phyloP scores from a whole-genome alignment of 192 early-diverging fungal genomes.

The Coemansia sp. region DNA sequence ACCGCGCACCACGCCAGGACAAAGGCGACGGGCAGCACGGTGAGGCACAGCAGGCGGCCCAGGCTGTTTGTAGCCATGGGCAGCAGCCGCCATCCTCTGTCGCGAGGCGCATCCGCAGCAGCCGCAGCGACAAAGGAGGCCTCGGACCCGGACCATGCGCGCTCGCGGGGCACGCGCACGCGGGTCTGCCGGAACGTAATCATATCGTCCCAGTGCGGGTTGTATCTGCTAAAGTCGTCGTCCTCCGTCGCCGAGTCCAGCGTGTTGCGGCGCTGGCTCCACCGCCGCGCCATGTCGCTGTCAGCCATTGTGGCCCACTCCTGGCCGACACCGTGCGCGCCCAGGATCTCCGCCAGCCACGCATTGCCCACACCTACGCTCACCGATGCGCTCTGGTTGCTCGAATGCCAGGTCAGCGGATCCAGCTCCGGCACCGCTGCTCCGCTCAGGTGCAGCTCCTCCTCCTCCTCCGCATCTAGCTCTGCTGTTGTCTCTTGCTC shows the following conservation, averaged over 20 bases:
- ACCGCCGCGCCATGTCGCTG: slow-evolving; percentile 14
- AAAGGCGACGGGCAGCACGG: slow-evolving; percentile 55
- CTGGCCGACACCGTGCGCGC: slow-evolving; percentile 31
- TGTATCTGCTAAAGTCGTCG: slow-evolving; percentile 28
- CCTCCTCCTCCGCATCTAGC: no score
- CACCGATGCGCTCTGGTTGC: background rate
- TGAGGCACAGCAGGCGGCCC: slow-evolving; percentile 52
- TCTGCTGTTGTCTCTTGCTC: no score
- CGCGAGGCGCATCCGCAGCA: background rate
- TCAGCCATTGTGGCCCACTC: slow-evolving; percentile 21
- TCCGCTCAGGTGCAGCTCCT: background rate
- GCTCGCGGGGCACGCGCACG: slow-evolving; percentile 42
- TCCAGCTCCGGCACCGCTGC: slow-evolving; percentile 8
- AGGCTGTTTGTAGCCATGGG: slow-evolving; percentile 50
- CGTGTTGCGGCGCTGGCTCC: slow-evolving; percentile 34
- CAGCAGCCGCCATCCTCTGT: slow-evolving; percentile 37
- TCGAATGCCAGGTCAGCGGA: slow-evolving; percentile 42
- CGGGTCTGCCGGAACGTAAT: slow-evolving; percentile 56
- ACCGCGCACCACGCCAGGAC: slow-evolving; percentile 64
- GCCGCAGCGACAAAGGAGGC: background rate
- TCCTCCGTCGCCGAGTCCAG: slow-evolving; percentile 32
- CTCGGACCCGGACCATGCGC: slow-evolving; percentile 53
- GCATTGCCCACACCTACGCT: slow-evolving; percentile 11
- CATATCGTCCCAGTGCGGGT: slow-evolving; percentile 65
- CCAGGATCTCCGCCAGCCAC: slow-evolving; percentile 35